Evolutionary conservation across 768 basidiomycete species (phyloP), one percentile per base, ranked within the genome.

Genomic region (Lepiota venenata): DNA sequence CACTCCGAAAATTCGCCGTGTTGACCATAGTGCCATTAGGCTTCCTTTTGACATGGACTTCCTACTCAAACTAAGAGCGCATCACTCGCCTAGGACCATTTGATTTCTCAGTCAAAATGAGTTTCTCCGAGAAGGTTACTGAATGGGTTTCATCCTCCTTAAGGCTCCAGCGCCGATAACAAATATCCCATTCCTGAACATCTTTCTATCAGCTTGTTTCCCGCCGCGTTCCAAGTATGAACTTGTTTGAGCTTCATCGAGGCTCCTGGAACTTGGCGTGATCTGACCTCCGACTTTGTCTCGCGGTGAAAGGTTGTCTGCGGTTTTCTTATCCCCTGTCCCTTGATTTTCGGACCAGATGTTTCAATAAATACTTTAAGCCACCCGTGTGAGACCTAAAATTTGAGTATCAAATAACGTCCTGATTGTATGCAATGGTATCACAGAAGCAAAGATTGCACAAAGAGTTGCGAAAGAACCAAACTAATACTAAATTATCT

Each of bases 1-100:
- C 35, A 25, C 58, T 36, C 64, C 63, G 63, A 63, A 21, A 58
- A 54, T 59, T 42, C 43, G 50, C 64, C 61, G 63, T 38, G 29
- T 22, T 44, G 41, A 41, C 44, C 29, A 42, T 46, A 55, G 21
- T 37, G 29, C 38, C 47, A 18, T 55, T 51, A 29, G 43, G 44
- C 47, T 44, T 22, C 47, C 41, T 49, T 42, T 43, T 29, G 22
- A 44, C 12, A 45, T 25, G 35, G 9, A 29, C 29, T 55, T 53
- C 49, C 36, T 49, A 42, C 36, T 45, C 45, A 52, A 47, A 22
- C n/a, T 47, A 14, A 27, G 21, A 52, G 36, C 43, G 43, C 43
- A 44, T 39, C 43, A 52, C 16, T 35, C 43, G 35, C 18, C 11
- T 44, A 44, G 29, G 4, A 36, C 43, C 51, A 52, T 20, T 38